Conservation (phyloP, 164 flowering plant genomes). For the Stephania japonica region DNA sequence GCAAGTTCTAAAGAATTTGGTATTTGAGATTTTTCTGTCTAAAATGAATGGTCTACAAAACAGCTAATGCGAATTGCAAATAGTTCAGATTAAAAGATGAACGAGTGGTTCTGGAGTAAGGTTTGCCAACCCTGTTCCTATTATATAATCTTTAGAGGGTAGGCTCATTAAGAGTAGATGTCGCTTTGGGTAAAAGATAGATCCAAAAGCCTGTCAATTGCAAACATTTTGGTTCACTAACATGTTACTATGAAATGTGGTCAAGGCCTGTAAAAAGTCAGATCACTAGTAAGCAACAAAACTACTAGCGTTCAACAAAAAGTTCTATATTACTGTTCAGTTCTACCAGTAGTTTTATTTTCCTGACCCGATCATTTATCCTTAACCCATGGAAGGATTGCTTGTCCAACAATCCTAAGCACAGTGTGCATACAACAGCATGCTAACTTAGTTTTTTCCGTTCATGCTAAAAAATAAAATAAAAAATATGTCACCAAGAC, state of each 20-base stretch:
- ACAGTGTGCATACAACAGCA: neutral
- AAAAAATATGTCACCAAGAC: too few relatives aligned
- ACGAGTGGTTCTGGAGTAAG: neutral
- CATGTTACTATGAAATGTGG: neutral
- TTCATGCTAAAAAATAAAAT: too few relatives aligned
- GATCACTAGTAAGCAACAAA: neutral
- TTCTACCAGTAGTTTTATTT: neutral
- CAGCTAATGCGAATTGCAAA: neutral
- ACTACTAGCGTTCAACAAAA: neutral
- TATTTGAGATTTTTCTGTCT: neutral
- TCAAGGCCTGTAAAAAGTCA: neutral
- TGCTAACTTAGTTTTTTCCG: neutral
- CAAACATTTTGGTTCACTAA: neutral
- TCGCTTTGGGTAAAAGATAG: neutral
- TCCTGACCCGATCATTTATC: neutral
- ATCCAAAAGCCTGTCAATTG: neutral
- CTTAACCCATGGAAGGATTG: neutral
- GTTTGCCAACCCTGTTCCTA: neutral
- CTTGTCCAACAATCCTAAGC: neutral
- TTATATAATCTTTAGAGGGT: neutral
- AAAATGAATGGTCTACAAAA: neutral
- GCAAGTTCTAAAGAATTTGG: neutral
- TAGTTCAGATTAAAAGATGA: neutral
- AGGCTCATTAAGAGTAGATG: neutral
- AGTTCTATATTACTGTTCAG: neutral